Evolutionary conservation across 2,329 filamentous ascomycete genomes (phyloP), one percentile per base, ranked within the genome.

Genomic region (Sphaerulina musiva): DNA sequence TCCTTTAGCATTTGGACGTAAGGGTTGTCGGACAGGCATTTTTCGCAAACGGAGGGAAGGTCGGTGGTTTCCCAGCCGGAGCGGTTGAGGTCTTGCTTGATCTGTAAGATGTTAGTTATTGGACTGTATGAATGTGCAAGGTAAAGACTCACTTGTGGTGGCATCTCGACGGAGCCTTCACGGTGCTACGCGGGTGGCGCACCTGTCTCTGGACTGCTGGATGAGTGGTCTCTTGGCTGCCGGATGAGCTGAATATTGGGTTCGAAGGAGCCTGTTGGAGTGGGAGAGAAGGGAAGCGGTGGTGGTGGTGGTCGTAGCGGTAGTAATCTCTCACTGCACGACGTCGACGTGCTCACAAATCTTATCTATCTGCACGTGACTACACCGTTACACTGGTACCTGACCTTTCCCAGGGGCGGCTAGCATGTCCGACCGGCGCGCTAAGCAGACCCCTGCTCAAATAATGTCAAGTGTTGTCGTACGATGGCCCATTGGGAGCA

Each of bases 1-100:
- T 97, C 90, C 74, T 98, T 98, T 57, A 98, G 79, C 91, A 98
- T 97, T 73, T 97, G 93, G 42, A 98, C 93, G 68, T 95, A 98
- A 1, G 92, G 92, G 66, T 97, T 97, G 58, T 95, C 91, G 12
- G 92, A 91, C 2, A 98, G 81, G 70, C 93, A 98, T 68, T 85
- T 90, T 73, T 98, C 93, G 76, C 82, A 93, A 34, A 93, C 86
- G 2, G 87, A 91, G 7, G 89, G 89, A 66, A 93, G 90, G 72
- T 93, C 89, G 46, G 89, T 93, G 32, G 89, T 87, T 74, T 98
- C 93, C 90, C 91, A 96, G 56, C 93, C 93, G 14, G 90, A 93
- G 51, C 93, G 83, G 74, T 97, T 96, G 45, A 96, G 80, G 69
- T 96, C 91, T 70, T 95, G 87, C 73, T 97, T 96, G 70, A 96